Evolutionary conservation across 2,329 filamentous ascomycete genomes (phyloP).

Genomic region (Rutstroemia sp.): DNA sequence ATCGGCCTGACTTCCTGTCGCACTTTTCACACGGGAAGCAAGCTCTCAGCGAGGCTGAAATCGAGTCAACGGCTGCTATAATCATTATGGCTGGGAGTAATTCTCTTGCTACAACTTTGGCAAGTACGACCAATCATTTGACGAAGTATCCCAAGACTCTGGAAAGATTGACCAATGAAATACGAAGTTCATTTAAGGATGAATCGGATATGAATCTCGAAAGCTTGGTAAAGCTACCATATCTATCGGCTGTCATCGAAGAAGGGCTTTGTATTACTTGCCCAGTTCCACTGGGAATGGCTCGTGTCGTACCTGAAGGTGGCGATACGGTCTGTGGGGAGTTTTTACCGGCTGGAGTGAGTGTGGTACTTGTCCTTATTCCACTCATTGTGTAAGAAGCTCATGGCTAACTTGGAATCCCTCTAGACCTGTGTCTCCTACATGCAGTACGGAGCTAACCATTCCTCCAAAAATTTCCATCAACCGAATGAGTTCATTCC

Average conservation of each 20-base stretch:
- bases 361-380: neutral
- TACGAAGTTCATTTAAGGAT: constrained; percentile 32
- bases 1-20: constrained; percentile 31
- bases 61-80: constrained; percentile 2
- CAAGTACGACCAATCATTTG: constrained; percentile 19
- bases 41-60: constrained; percentile 10
- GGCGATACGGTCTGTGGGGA: constrained; percentile 1
- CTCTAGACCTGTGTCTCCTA: constrained; percentile 10
- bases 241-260: constrained; percentile 2
- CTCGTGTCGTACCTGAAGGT: neutral
- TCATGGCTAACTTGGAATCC: neutral
- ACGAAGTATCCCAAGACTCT: constrained; percentile 27
- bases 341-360: constrained; percentile 7
- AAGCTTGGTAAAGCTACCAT: neutral
- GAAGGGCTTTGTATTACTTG: constrained; percentile 8
- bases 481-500: constrained; percentile 11
- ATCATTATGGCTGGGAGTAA: constrained; percentile 13
- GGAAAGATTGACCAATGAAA: constrained; percentile 32
- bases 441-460: neutral
- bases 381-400: neutral
- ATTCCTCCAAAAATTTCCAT: constrained; percentile 7
- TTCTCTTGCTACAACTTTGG: constrained; percentile 13
- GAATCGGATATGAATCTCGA: constrained; percentile 34
- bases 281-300: constrained; percentile 4
- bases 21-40: constrained; percentile 14